Evolutionary conservation across 352 stramenopile species (phyloP).

Genomic region (Globisporangium polare): DNA sequence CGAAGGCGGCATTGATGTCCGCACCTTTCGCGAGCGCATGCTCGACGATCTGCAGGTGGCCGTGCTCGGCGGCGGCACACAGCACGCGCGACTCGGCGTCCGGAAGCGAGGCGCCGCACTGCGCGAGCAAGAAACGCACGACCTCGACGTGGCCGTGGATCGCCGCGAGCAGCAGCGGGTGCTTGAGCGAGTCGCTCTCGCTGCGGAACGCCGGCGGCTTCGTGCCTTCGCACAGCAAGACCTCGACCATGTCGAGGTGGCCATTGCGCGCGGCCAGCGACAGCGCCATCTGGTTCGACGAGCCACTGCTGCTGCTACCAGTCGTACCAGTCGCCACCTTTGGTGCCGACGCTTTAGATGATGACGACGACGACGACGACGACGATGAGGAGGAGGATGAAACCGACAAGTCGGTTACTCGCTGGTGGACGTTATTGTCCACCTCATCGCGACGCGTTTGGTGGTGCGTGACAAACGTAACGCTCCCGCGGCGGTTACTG

Average conservation of each 20-base stretch:
- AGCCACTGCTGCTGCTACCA: neutral
- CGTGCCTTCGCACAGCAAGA: constrained; percentile 22
- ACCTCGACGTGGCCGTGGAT: constrained; percentile 42
- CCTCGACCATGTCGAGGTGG: constrained; percentile 51
- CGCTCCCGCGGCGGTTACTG: constrained; percentile 10
- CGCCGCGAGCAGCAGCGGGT: constrained; percentile 42
- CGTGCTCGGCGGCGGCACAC: constrained; percentile 39
- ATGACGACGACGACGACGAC: constrained; percentile 8
- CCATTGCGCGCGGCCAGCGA: constrained; percentile 49
- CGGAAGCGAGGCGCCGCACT: constrained; percentile 30
- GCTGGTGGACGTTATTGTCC: neutral
- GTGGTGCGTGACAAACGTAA: constrained; percentile 9
- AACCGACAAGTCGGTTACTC: neutral
- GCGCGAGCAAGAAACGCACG: constrained; percentile 36
- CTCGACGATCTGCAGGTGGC: constrained; percentile 50
- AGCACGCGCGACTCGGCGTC: constrained; percentile 38
- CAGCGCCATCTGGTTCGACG: constrained; percentile 32
- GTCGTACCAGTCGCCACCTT: neutral
- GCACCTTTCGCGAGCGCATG: constrained; percentile 39
- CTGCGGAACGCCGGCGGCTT: constrained; percentile 2
- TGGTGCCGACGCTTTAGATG: neutral
- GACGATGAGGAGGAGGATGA: neutral
- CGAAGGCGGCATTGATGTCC: constrained; percentile 29
- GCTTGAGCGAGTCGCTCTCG: constrained; percentile 18
- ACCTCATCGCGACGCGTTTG: neutral